Percentiles rank a stretch among this genome's conserved stretches.
phyloP scores from a whole-genome alignment of 768 basidiomycete genomes.

The Leccinum aurantiacum region DNA sequence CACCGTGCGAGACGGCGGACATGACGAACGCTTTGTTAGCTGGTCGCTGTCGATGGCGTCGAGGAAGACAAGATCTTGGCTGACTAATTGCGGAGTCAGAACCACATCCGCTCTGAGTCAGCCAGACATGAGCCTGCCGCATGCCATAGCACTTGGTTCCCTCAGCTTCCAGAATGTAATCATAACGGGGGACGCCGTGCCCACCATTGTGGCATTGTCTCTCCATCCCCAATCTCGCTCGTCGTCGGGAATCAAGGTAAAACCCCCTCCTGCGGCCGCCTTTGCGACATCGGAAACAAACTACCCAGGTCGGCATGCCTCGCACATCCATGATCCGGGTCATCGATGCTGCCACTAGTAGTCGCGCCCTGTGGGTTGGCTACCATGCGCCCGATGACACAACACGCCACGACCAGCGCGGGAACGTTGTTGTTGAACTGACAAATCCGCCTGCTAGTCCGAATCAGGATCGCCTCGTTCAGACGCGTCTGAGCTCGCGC shows the following conservation, averaged over 20 bases:
- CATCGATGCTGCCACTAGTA: not conserved
- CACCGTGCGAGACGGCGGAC: constrained; percentile 27
- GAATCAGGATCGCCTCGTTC: too few relatives aligned
- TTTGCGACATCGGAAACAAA: not conserved
- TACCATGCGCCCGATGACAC: constrained; percentile 29
- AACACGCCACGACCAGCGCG: constrained; percentile 24
- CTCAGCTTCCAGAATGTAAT: too few relatives aligned
- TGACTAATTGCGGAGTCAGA: not conserved
- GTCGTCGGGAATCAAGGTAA: constrained; percentile 37
- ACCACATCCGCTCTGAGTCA: too few relatives aligned
- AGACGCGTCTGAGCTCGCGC: not conserved
- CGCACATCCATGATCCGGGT: constrained; percentile 13
- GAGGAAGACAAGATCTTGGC: not conserved
- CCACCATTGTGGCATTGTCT: too few relatives aligned
- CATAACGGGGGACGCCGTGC: too few relatives aligned
- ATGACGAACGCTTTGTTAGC: constrained; percentile 7
- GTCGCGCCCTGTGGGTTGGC: constrained; percentile 20
- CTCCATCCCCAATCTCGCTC: too few relatives aligned
- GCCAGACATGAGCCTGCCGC: too few relatives aligned
- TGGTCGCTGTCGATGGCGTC: not conserved
- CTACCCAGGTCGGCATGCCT: not conserved
- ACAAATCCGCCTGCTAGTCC: constrained; percentile 22
- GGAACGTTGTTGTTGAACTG: constrained; percentile 29
- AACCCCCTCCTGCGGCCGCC: not conserved
- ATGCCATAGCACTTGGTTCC: too few relatives aligned